Base-by-base conservation (phyloP, 1,139 yeast species). In the Groenewaldozyma sp. region DNA sequence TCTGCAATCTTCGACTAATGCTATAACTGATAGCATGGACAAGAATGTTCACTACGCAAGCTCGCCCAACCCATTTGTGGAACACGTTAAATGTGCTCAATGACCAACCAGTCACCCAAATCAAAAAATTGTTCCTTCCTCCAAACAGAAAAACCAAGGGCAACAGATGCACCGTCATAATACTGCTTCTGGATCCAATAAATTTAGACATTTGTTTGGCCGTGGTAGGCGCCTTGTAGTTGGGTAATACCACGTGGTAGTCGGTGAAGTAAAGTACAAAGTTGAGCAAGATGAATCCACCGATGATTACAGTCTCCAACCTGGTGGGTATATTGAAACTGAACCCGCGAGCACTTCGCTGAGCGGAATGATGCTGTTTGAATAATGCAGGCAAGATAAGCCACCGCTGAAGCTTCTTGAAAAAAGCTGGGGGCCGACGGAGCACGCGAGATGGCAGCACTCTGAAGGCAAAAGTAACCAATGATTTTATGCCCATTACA, bases 41-140 rank as follows among this genome's bases (percentile, higher is more conserved):
- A 9, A 62, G 36, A 0, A 72, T 63, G 49, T 74, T 78, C 1
- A 66, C 38, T 39, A 74, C 62, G 16, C 73, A 58, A 3, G 72
- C 56, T 58, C 91, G 69, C 1, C 78, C 74, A 4, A 75, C 53
- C 80, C 83, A 78, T 51, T 78, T 74, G 59, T 82, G 93, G 55
- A 76, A 70, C 18, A 72, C 64, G 42, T 77, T 64, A 54, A 80
- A 79, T 34, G 82, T 69, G 2, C 77, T 64, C 49, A 71, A 71
- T 19, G 73, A 66, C 80, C 86, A 78, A 33, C 86, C 82, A 3
- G 86, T 76, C 32, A 76, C 37, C 67, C 72, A 69, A 47, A 75
- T 74, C 51, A 82, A 58, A 38, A 81, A 60, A 55, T 81, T 82
- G 56, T 82, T 82, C 62, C 84, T 66, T 14, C 82, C 82, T 9